A percentile compares a stretch with the other conserved stretches of the same genome.
Conservation (phyloP, 2,329 filamentous ascomycete genomes). For the Alternaria novae-zelandiae region DNA sequence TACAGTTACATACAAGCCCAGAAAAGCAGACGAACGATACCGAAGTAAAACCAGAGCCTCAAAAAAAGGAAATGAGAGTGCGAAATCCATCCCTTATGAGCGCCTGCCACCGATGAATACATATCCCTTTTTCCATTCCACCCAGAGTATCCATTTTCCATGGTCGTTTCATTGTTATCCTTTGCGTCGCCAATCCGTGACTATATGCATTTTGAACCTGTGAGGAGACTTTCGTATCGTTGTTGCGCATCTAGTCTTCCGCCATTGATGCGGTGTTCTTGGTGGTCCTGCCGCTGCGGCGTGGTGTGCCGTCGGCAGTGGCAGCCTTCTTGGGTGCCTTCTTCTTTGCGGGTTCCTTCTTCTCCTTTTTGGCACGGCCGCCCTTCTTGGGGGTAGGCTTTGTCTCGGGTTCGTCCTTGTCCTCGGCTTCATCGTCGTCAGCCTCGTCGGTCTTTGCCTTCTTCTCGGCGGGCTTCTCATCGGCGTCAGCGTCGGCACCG, state of each 20-base stretch:
- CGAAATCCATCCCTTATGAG: slow-evolving; percentile 1
- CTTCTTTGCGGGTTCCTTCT: slow-evolving; percentile 52
- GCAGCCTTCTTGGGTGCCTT: slow-evolving; percentile 57
- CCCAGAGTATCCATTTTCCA: slow-evolving; percentile 2
- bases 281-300: slow-evolving; percentile 52
- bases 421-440: slow-evolving; percentile 33
- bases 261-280: neutral
- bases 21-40: neutral
- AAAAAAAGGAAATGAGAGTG: neutral
- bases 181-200: neutral
- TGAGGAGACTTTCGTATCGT: neutral
- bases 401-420: slow-evolving; percentile 33
- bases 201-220: neutral
- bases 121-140: neutral
- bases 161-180: neutral
- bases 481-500: slow-evolving; percentile 10
- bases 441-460: slow-evolving; percentile 32
- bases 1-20: neutral
- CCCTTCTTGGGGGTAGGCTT: slow-evolving; percentile 39
- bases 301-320: slow-evolving; percentile 56
- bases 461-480: slow-evolving; percentile 25
- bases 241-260: neutral
- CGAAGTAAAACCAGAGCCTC: neutral
- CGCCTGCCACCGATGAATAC: neutral
- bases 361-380: slow-evolving; percentile 51